Base-by-base conservation (phyloP, 768 basidiomycete species). In the Pulveroboletus sp. region DNA sequence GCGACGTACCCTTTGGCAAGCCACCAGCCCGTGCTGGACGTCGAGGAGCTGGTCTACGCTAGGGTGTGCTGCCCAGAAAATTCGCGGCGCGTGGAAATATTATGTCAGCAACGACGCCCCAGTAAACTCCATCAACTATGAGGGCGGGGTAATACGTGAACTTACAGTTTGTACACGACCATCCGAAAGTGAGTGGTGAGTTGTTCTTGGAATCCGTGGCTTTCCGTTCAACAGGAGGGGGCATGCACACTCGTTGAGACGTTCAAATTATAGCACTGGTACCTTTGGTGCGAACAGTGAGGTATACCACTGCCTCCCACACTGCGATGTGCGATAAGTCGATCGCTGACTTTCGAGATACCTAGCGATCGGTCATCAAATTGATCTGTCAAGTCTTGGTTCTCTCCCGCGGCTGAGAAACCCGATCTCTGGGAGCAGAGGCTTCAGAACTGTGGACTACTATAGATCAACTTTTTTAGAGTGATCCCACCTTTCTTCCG, bases 71-170 rank as follows among this genome's bases (percentile, higher is more conserved):
- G 35, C 35, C 61, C 49, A 55, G 48, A 68, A 69, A 68, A 68
- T 52, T 64, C 59, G 46, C 41, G 42, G 42, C 39, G 63, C 61
- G 66, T 64, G 68, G 59, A 57, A 69, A 60, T 30, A 52, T 68
- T 68, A 69, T 46, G 54, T 68, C 66, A 68, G 65, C 63, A 50
- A 54, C n/a, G n/a, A n/a, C n/a, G n/a, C n/a, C n/a, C n/a, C n/a
- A n/a, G n/a, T n/a, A n/a, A n/a, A n/a, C n/a, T n/a, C n/a, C n/a
- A n/a, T n/a, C n/a, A n/a, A n/a, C n/a, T n/a, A n/a, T n/a, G n/a
- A n/a, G n/a, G n/a, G n/a, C n/a, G n/a, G n/a, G n/a, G n/a, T n/a
- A n/a, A n/a, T n/a, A n/a, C n/a, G n/a, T n/a, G n/a, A n/a, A n/a
- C n/a, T n/a, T n/a, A n/a, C n/a, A n/a, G n/a, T 33, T 27, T 8